Evolutionary conservation across 306 rosid genomes (phyloP).

Genomic region (Dryas alaskensis): DNA sequence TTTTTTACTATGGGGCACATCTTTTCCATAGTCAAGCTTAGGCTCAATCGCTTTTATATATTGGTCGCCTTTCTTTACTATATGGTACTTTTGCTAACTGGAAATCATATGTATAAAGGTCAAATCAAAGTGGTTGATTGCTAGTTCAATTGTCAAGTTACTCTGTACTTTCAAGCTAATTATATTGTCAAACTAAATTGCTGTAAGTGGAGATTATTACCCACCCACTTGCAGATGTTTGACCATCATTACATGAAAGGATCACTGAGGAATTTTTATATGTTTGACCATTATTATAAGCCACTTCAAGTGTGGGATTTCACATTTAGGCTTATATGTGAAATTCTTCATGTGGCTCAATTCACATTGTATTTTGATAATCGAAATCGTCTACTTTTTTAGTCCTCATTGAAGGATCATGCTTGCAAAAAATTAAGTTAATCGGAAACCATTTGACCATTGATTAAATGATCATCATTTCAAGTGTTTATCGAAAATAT

Average conservation of each 20-base stretch:
- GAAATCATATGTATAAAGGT: conserved; percentile 5
- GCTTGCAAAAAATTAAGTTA: too few species aligned
- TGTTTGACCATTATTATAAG: too few species aligned
- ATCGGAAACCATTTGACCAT: too few species aligned
- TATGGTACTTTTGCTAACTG: background rate
- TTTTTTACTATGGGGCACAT: background rate
- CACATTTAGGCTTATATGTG: too few species aligned
- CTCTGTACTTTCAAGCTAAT: conserved; percentile 23
- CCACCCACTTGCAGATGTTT: background rate
- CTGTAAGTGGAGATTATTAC: background rate
- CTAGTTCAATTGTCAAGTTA: conserved; percentile 4
- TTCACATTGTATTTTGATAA: too few species aligned
- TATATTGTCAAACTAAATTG: conserved; percentile 2
- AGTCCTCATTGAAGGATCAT: too few species aligned
- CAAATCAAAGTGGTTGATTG: conserved; percentile 15
- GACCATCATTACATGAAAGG: background rate
- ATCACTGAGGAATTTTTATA: background rate
- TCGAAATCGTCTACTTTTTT: too few species aligned
- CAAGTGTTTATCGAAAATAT: too few species aligned
- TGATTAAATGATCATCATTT: too few species aligned
- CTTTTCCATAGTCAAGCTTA: background rate
- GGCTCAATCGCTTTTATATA: background rate
- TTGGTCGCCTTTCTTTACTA: background rate
- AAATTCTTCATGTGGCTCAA: too few species aligned
- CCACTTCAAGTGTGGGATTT: too few species aligned